These are phyloP conservation scores for Anthostomella pinea DNA, from an alignment of 2,329 filamentous ascomycete species.

Conservation along the genomic window DNA sequence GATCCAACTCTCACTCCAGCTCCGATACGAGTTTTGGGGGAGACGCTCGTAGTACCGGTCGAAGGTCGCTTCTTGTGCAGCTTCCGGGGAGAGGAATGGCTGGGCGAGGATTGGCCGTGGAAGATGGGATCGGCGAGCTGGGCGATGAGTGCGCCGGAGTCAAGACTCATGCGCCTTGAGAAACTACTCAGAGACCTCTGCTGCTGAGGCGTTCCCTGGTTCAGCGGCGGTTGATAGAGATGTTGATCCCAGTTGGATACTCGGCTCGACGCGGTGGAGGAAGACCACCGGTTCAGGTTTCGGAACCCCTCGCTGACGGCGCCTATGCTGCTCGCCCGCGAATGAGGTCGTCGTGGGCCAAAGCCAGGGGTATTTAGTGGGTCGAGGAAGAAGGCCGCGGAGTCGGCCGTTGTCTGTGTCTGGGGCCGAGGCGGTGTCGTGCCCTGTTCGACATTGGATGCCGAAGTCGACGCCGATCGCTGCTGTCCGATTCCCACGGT, in stretches of 20 bases:
- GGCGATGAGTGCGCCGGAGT: constrained; percentile 36
- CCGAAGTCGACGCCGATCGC: too few relatives aligned
- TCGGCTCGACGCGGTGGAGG: constrained; percentile 49
- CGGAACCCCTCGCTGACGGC: constrained; percentile 42
- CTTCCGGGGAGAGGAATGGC: constrained; percentile 25
- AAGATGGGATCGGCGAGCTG: constrained; percentile 10
- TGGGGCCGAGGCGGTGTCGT: too few relatives aligned
- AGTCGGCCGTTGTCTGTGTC: constrained; percentile 9
- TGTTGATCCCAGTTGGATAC: constrained; percentile 34
- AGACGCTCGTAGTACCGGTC: constrained; percentile 25
- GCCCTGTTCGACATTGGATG: too few relatives aligned
- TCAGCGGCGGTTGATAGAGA: constrained; percentile 13
- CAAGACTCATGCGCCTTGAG: constrained; percentile 44
- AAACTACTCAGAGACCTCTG: constrained; percentile 29
- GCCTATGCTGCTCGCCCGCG: constrained; percentile 25
- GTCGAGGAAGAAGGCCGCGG: constrained; percentile 17
- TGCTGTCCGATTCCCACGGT: too few relatives aligned
- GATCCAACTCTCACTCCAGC: not conserved
- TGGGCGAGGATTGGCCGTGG: constrained; percentile 8
- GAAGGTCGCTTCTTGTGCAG: constrained; percentile 27
- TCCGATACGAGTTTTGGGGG: constrained; percentile 14
- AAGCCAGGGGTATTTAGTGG: constrained; percentile 12
- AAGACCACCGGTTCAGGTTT: constrained; percentile 52
- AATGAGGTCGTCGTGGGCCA: constrained; percentile 13
- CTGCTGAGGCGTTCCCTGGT: constrained; percentile 20